phyloP scores from a whole-genome alignment of 805 yeast genomes.

The Candida alai region DNA sequence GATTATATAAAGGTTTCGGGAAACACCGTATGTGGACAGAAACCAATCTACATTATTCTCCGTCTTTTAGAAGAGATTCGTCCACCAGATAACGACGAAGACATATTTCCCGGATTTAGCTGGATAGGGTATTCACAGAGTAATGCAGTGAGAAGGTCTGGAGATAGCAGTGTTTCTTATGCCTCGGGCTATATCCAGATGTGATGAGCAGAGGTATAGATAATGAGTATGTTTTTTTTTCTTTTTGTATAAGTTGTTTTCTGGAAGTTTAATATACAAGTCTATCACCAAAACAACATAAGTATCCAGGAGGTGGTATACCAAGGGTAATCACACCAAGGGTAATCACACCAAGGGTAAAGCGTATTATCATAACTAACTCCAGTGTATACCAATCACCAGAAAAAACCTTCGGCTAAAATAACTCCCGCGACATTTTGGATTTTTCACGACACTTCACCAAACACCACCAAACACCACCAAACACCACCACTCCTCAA shows the following conservation, averaged over 20 bases:
- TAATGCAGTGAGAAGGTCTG: conserved; percentile 39
- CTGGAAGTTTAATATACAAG: background rate
- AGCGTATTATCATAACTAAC: too few species aligned
- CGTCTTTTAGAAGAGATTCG: conserved; percentile 43
- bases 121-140: conserved; percentile 87
- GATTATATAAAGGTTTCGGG: conserved; percentile 66
- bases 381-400: too few species aligned
- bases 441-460: too few species aligned
- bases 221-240: conserved; percentile 3
- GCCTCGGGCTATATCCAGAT: conserved; percentile 65
- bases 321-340: too few species aligned
- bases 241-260: background rate
- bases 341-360: too few species aligned
- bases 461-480: background rate
- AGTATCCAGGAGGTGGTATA: too few species aligned
- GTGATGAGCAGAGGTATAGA: too few species aligned
- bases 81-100: background rate
- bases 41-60: conserved; percentile 68
- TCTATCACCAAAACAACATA: too few species aligned
- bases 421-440: too few species aligned
- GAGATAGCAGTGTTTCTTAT: conserved; percentile 87
- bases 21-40: conserved; percentile 92
- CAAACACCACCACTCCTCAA: background rate
- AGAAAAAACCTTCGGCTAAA: too few species aligned
- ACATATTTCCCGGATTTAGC: conserved; percentile 29